Base-by-base conservation (phyloP, 192 early-diverging fungal genomes). In the Coemansia sp. region DNA sequence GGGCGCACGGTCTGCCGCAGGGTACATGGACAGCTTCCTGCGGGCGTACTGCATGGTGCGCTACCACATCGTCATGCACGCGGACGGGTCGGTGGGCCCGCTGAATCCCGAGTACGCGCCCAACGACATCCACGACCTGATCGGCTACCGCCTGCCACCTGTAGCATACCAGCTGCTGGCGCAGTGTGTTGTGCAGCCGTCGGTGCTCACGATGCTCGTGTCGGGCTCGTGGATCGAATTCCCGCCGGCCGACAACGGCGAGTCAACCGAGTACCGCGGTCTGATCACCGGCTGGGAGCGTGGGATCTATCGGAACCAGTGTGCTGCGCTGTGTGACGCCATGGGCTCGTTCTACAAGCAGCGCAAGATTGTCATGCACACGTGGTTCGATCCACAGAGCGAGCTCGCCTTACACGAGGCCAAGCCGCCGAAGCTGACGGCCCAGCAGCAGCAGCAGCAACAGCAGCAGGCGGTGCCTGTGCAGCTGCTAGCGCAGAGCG, bases 211-310 rank as follows among this genome's bases (percentile, higher is more conserved):
- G 50, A 81, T 78, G 27, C 60, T 91, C 3, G 80, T 82, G 7
- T 82, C 79, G 1, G 85, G 86, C 5, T 59, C 80, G 17, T 75
- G 83, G 53, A 78, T 80, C 14, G 89, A 89, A 60, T 84, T 75
- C 19, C 62, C 87, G 34, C 89, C 89, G 7, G 52, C 87, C 4
- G 85, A 87, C 68, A 89, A 88, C 58, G 89, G 89, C n/a, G 89
- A 91, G 69, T 82, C 86, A 1, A 47, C 44, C 30, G 87, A 91
- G 69, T 89, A 89, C 67, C 81, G 63, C 50, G 69, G 67, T 10
- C 80, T 89, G 29, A 66, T 88, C 36, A 72, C 72, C 3, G 78
- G 81, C 26, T 60, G 87, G 44, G 60, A 85, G 52, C 61, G 78
- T 44, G 8, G 9, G 19, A 68, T 88, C 40, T 78, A 81, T 39